Conservation (phyloP, 176 grass and related monocot genomes). For the Triticum timopheevii region DNA sequence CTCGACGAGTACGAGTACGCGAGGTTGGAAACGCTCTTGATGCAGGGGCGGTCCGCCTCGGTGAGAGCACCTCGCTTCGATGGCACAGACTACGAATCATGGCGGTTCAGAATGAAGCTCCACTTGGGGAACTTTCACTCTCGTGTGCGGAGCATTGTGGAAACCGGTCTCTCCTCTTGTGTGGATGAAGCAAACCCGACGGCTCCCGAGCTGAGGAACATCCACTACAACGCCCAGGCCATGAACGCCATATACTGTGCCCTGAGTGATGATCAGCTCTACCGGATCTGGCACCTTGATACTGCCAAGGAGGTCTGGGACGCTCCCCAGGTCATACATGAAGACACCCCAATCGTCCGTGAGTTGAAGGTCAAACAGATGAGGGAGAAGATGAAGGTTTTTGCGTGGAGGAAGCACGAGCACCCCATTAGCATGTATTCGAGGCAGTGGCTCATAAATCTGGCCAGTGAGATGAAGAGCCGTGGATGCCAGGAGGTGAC, state of each 20-base stretch:
- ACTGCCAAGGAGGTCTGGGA: not conserved
- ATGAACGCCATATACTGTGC: not conserved
- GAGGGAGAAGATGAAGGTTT: not conserved
- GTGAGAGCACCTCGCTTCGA: not conserved
- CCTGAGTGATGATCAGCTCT: not conserved
- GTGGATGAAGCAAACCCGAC: not conserved
- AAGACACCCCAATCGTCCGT: not conserved
- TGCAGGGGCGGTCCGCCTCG: constrained; percentile 42
- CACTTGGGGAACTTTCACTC: fast-evolving
- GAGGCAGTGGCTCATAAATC: not conserved
- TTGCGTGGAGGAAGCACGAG: not conserved
- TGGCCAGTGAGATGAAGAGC: not conserved
- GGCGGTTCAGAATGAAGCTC: not conserved
- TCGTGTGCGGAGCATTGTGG: not conserved
- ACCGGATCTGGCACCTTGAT: not conserved
- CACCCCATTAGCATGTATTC: not conserved
- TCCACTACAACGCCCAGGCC: not conserved
- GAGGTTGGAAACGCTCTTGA: constrained; percentile 48
- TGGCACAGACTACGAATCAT: not conserved
- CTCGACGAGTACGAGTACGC: constrained; percentile 26
- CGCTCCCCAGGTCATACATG: not conserved
- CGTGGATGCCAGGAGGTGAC: not conserved
- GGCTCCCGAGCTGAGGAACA: not conserved
- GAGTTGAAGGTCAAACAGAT: not conserved
- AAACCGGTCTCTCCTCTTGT: not conserved